These are phyloP conservation scores for Colletotrichum eremochloae DNA, from an alignment of 2,329 filamentous ascomycete species.

Conservation along the genomic window DNA sequence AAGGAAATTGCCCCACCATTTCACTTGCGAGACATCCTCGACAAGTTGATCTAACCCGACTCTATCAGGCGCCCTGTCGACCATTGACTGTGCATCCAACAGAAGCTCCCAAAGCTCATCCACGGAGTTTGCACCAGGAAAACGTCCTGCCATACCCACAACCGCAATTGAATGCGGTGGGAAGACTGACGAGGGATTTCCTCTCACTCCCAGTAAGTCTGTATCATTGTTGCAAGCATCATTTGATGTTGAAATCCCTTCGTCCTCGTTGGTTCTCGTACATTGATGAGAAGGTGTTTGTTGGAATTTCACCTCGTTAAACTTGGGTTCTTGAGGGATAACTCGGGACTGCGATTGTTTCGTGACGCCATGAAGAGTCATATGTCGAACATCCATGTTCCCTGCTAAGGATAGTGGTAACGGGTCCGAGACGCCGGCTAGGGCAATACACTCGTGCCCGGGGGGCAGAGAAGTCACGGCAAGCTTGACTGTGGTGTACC, in stretches of 20 bases:
- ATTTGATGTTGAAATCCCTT: background rate
- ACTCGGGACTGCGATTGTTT: background rate
- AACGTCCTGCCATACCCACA: slow-evolving; percentile 58
- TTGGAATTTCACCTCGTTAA: background rate
- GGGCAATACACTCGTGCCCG: background rate
- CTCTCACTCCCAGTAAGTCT: background rate
- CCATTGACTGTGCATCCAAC: slow-evolving; percentile 28
- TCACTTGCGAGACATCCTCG: slow-evolving; percentile 32
- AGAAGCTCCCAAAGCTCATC: slow-evolving; percentile 53
- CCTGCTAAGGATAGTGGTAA: background rate
- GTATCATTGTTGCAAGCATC: background rate
- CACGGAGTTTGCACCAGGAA: slow-evolving; percentile 55
- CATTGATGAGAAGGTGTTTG: background rate
- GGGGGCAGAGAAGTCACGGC: background rate
- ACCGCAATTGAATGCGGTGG: slow-evolving; percentile 53
- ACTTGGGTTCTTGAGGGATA: background rate
- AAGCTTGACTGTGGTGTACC: slow-evolving; percentile 7
- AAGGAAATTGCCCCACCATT: slow-evolving; percentile 45
- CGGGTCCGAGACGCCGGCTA: background rate
- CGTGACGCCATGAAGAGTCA: background rate
- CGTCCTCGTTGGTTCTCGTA: background rate
- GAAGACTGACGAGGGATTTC: slow-evolving; percentile 48
- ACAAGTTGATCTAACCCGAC: slow-evolving; percentile 4
- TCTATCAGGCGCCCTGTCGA: slow-evolving; percentile 13
- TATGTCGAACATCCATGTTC: background rate